Conservation (phyloP, 2,329 filamentous ascomycete species). For the Tolypocladium inflatum region DNA sequence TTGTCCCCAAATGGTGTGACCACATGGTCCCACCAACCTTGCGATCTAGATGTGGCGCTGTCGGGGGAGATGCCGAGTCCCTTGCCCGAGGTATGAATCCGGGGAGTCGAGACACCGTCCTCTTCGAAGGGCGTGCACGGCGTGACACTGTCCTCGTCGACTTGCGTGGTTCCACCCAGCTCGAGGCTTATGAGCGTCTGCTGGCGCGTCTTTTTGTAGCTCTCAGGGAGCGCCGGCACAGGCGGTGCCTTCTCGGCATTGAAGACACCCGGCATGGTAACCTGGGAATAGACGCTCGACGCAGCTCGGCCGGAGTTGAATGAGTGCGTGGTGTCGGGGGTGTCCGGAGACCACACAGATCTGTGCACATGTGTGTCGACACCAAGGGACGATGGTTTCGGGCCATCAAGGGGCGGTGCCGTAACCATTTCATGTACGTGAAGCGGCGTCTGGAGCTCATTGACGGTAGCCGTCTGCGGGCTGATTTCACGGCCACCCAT, state of each 20-base stretch:
- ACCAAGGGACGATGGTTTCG: background rate
- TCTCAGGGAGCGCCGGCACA: slow-evolving; percentile 46
- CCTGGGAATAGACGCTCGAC: slow-evolving; percentile 55
- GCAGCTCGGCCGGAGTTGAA: slow-evolving; percentile 31
- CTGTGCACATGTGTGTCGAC: slow-evolving; percentile 9
- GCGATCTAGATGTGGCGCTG: slow-evolving; percentile 48
- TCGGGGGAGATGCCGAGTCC: slow-evolving; percentile 27
- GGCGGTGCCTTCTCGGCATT: slow-evolving; percentile 40
- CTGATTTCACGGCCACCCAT: slow-evolving; percentile 25
- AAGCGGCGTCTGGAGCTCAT: slow-evolving; percentile 18
- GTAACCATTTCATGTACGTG: background rate
- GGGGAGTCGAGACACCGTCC: slow-evolving; percentile 39
- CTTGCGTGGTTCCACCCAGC: slow-evolving; percentile 17
- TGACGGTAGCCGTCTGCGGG: slow-evolving; percentile 37
- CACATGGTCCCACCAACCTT: slow-evolving; percentile 72
- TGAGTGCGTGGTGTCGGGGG: slow-evolving; percentile 38
- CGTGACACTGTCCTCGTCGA: slow-evolving; percentile 43
- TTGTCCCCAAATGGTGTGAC: slow-evolving; percentile 56
- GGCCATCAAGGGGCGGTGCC: background rate
- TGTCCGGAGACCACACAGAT: slow-evolving; percentile 54
- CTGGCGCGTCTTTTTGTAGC: slow-evolving; percentile 23
- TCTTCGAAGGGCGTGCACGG: slow-evolving; percentile 64
- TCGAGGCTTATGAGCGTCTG: slow-evolving; percentile 28
- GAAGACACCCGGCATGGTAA: slow-evolving; percentile 26
- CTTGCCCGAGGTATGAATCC: slow-evolving; percentile 28